phyloP scores from a whole-genome alignment of 2,329 filamentous ascomycete genomes.

The Arachnopeziza araneosa region DNA sequence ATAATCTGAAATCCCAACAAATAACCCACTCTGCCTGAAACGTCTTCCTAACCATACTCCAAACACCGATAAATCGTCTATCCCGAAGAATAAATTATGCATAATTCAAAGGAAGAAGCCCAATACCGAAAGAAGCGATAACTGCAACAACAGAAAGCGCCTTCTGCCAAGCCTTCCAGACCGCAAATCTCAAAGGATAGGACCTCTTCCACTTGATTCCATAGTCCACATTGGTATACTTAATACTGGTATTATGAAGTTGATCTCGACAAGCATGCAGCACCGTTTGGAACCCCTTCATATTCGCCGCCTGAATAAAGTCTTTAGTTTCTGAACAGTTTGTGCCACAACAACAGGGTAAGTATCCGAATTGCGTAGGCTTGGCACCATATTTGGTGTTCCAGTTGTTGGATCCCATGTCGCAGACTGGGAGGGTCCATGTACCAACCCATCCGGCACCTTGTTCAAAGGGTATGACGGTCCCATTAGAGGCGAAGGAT shows the following conservation, averaged over 20 bases:
- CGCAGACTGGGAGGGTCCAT: slow-evolving; percentile 1
- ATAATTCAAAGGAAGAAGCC: neutral
- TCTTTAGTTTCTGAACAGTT: slow-evolving; percentile 1
- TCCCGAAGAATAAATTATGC: neutral
- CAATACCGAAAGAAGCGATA: neutral
- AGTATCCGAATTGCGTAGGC: neutral
- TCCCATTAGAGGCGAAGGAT: neutral
- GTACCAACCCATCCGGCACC: slow-evolving; percentile 1
- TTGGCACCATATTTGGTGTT: neutral
- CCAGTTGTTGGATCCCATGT: neutral
- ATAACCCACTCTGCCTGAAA: too few species aligned
- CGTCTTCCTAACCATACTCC: too few species aligned
- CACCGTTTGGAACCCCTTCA: neutral
- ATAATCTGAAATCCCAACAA: too few species aligned
- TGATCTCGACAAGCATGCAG: neutral
- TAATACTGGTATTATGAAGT: neutral
- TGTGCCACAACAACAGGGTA: neutral
- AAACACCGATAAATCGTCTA: neutral
- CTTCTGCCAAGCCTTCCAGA: neutral
- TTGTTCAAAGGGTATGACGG: neutral
- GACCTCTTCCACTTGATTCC: slow-evolving; percentile 1
- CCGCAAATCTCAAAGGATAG: neutral
- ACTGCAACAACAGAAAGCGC: neutral
- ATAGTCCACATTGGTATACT: neutral
- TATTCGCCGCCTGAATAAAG: neutral